Conservation (phyloP, 805 yeast species). For the Saccharomycopsis sp. region DNA sequence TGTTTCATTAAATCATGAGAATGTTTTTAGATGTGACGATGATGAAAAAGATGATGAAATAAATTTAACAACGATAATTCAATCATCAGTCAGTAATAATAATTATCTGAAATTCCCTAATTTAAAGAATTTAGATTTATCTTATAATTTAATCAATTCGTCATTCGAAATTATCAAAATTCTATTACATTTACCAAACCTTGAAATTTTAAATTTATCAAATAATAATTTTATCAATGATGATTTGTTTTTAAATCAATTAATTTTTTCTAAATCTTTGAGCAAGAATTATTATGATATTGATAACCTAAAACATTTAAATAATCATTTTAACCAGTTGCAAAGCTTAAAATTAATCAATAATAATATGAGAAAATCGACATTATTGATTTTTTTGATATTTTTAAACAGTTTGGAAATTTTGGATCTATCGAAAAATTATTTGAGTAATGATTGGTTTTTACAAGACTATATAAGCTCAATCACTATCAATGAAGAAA, state of each 20-base stretch:
- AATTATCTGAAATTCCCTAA: constrained; percentile 19
- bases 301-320: neutral
- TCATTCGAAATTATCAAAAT: constrained; percentile 31
- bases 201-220: constrained; percentile 26
- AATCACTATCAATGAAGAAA: neutral
- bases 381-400: neutral
- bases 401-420: constrained; percentile 1
- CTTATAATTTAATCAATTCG: constrained; percentile 44
- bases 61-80: too few species aligned
- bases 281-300: neutral
- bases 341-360: constrained; percentile 19
- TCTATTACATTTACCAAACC: constrained; percentile 25
- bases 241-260: neutral
- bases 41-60: neutral
- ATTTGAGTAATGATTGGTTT: constrained; percentile 7
- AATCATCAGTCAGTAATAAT: neutral
- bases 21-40: constrained; percentile 23
- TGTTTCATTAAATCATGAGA: constrained; percentile 39
- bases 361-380: constrained; percentile 8
- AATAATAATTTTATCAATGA: constrained; percentile 19
- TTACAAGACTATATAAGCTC: neutral
- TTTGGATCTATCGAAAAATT: constrained; percentile 12
- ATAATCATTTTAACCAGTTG: neutral
- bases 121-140: constrained; percentile 40
- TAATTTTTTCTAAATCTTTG: neutral